Evolutionary conservation across 2,329 filamentous ascomycete species (phyloP), one percentile per base, ranked within the genome.

Genomic region (Colletotrichum australisinense): DNA sequence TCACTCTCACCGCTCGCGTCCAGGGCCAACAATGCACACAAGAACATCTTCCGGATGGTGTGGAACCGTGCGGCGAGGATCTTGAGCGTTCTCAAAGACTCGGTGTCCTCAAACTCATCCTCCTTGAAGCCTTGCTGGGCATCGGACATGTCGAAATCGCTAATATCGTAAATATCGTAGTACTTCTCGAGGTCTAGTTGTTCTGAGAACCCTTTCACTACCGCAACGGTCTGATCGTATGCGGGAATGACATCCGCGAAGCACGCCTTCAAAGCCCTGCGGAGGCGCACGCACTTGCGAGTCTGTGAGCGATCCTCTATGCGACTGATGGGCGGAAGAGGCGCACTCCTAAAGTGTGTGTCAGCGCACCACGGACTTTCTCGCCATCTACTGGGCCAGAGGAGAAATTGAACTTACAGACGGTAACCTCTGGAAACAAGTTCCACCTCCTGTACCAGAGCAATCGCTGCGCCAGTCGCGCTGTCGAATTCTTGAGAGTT

Each of bases 371-470:
- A 63, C 24, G 53, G 22, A 22, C 49, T 26, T 42, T 46, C 59
- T 49, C 26, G n/a, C n/a, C 60, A 35, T n/a, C 38, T 9, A 46
- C 57, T 28, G 11, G 42, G 26, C 30, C 7, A 55, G 3, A 16
- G 28, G 55, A 57, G 19, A 35, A 30, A 49, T 1, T 49, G 26
- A 62, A 85, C 92, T 82, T 83, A 95, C 91, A 98, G 88, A 83
- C 94, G 89, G 82, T 97, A 98, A 26, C 95, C 95, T 77, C 95
- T 91, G 35, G 95, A 97, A 30, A 98, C 95, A 38, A 98, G 88
- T 84, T 98, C 95, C n/a, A 98, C 95, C 83, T 98, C 95, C 81
- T 98, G 95, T 75, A 98, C 93, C 73, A 98, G 89, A 49, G 93
- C 91, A 68, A 98, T 86, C 2, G 94, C 93, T 38, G 94, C 93